Evolutionary conservation across 1,139 yeast species (phyloP).

Genomic region (Candida glucosophila): DNA sequence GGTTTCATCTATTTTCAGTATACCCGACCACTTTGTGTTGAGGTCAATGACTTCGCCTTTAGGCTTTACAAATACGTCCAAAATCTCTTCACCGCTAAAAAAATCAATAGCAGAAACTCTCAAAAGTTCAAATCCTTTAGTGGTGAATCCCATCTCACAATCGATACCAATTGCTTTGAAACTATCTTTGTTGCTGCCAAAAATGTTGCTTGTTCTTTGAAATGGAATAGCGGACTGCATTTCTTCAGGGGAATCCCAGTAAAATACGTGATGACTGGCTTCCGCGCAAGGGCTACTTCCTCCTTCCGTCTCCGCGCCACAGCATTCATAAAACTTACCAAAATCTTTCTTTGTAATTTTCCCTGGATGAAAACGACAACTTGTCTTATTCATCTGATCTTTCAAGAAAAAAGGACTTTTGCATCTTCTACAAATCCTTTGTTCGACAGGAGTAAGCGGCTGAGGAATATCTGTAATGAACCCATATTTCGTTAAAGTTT

Average conservation of each 20-base stretch:
- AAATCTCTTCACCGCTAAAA: conserved; percentile 50
- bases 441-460: conserved; percentile 13
- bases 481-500: conserved; percentile 32
- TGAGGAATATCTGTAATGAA: conserved; percentile 38
- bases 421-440: conserved; percentile 47
- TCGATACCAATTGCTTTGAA: conserved; percentile 71
- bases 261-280: conserved; percentile 61
- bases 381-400: conserved; percentile 20
- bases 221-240: conserved; percentile 54
- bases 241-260: conserved; percentile 43
- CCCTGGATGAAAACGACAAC: conserved; percentile 36
- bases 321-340: conserved; percentile 52
- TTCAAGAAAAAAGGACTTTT: conserved; percentile 31
- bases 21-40: conserved; percentile 84
- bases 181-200: conserved; percentile 10
- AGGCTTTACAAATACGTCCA: conserved; percentile 72
- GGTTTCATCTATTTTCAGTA: conserved; percentile 43
- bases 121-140: conserved; percentile 78
- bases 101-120: conserved; percentile 79
- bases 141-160: conserved; percentile 95
- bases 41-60: conserved; percentile 70
- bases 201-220: conserved; percentile 21
- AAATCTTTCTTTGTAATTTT: conserved; percentile 27
- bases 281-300: conserved; percentile 47
- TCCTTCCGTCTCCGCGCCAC: conserved; percentile 52